Evolutionary conservation across 768 basidiomycete genomes (phyloP).

Genomic region (Rhizopogon roseolus): DNA sequence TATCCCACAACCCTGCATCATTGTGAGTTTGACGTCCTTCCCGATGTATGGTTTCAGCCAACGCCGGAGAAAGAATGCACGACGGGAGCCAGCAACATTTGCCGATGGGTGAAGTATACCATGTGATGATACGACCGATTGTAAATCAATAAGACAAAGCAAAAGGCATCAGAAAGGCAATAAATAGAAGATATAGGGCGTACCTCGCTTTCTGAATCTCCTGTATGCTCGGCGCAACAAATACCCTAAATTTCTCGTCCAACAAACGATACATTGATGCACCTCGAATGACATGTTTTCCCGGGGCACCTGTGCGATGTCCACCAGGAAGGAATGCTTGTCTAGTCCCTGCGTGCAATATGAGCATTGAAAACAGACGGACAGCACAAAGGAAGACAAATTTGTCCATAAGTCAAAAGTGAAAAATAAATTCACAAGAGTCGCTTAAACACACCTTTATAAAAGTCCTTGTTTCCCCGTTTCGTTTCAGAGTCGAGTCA

Average conservation of each 20-base stretch:
- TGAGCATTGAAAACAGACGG: neutral
- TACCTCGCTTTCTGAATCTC: slow-evolving; percentile 57
- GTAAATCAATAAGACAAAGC: neutral
- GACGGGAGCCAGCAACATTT: too few relatives aligned
- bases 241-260: slow-evolving; percentile 80
- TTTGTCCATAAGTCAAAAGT: too few relatives aligned
- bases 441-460: slow-evolving; percentile 67
- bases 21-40: neutral
- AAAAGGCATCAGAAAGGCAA: neutral
- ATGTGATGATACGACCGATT: neutral
- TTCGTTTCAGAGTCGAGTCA: slow-evolving; percentile 90
- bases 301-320: slow-evolving; percentile 83
- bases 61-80: neutral
- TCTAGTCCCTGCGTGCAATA: slow-evolving; percentile 59
- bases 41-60: slow-evolving; percentile 3
- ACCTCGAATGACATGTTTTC: slow-evolving; percentile 74
- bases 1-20: slow-evolving; percentile 1
- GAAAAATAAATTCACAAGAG: neutral
- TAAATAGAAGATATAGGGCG: slow-evolving; percentile 19
- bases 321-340: slow-evolving; percentile 83
- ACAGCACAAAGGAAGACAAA: too few relatives aligned
- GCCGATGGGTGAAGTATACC: too few relatives aligned
- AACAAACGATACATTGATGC: slow-evolving; percentile 77
- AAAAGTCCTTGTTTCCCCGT: slow-evolving; percentile 91
- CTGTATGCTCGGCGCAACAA: slow-evolving; percentile 72